phyloP scores from a whole-genome alignment of 2,329 filamentous ascomycete species.

The Dactylellina haptotyla region DNA sequence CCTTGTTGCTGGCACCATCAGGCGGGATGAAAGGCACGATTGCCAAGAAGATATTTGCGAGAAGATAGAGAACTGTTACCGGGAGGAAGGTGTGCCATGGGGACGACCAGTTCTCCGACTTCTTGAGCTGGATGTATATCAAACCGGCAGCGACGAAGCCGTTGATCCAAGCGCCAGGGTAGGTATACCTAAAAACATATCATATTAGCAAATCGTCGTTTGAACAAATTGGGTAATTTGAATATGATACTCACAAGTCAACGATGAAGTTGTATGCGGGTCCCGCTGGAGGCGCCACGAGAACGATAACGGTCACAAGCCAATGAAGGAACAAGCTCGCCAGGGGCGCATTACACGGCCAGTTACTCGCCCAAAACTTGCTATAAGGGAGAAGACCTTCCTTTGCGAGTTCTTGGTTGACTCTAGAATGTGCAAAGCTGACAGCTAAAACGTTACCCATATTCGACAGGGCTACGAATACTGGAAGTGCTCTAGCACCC shows the following conservation, averaged over 20 bases:
- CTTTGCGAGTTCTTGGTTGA: conserved; percentile 70
- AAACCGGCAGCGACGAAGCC: conserved; percentile 66
- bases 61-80: conserved; percentile 65
- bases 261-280: conserved; percentile 75
- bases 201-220: conserved; percentile 3
- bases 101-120: conserved; percentile 67
- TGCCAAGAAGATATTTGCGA: conserved; percentile 67
- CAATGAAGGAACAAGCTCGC: conserved; percentile 73
- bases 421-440: conserved; percentile 69
- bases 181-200: conserved; percentile 60
- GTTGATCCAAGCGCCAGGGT: conserved; percentile 68
- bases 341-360: conserved; percentile 74
- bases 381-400: conserved; percentile 75
- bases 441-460: conserved; percentile 72
- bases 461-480: conserved; percentile 71
- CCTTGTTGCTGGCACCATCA: conserved; percentile 60
- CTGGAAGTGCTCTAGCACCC: conserved; percentile 65
- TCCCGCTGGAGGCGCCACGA: conserved; percentile 74
- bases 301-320: conserved; percentile 72
- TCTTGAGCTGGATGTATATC: conserved; percentile 65
- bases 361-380: conserved; percentile 74
- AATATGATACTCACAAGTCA: conserved; percentile 63
- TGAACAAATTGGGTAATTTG: not conserved
- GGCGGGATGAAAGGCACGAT: conserved; percentile 69
- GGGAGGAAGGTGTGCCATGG: conserved; percentile 67